Conservation (phyloP, 805 yeast species). For the Ogataea nitratoaversa region DNA sequence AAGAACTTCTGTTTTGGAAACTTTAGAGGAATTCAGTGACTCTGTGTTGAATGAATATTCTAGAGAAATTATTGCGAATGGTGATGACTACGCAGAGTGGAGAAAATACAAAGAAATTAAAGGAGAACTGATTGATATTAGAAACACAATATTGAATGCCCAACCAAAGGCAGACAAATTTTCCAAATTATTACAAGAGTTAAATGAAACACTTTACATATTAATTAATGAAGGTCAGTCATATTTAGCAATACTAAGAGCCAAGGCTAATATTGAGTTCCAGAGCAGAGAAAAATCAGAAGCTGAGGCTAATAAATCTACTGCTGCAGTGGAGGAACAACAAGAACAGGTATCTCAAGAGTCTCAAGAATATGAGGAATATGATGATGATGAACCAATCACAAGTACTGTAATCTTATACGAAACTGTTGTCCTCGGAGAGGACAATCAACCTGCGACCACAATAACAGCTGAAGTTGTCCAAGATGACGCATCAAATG, state of each 20-base stretch:
- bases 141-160: slow-evolving; percentile 46
- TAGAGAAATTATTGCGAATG: slow-evolving; percentile 46
- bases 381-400: slow-evolving; percentile 3
- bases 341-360: slow-evolving; percentile 1
- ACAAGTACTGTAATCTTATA: slow-evolving; percentile 13
- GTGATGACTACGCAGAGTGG: slow-evolving; percentile 53
- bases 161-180: slow-evolving; percentile 30
- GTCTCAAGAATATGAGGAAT: slow-evolving; percentile 2
- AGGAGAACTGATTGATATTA: slow-evolving; percentile 46
- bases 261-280: slow-evolving; percentile 54
- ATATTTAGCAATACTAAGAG: slow-evolving; percentile 51
- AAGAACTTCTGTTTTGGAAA: slow-evolving; percentile 50
- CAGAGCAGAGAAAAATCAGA: slow-evolving; percentile 40
- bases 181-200: slow-evolving; percentile 31
- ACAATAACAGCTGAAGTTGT: slow-evolving; percentile 7
- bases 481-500: background rate
- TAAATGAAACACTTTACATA: slow-evolving; percentile 43
- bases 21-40: slow-evolving; percentile 72
- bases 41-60: slow-evolving; percentile 62
- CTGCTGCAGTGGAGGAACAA: slow-evolving; percentile 7
- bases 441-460: slow-evolving; percentile 13
- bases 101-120: slow-evolving; percentile 55
- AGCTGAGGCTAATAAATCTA: slow-evolving; percentile 2
- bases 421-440: slow-evolving; percentile 15
- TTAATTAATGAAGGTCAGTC: slow-evolving; percentile 59